Conservation (phyloP, 257 asterid genomes). For the Forsythia suspensa region DNA sequence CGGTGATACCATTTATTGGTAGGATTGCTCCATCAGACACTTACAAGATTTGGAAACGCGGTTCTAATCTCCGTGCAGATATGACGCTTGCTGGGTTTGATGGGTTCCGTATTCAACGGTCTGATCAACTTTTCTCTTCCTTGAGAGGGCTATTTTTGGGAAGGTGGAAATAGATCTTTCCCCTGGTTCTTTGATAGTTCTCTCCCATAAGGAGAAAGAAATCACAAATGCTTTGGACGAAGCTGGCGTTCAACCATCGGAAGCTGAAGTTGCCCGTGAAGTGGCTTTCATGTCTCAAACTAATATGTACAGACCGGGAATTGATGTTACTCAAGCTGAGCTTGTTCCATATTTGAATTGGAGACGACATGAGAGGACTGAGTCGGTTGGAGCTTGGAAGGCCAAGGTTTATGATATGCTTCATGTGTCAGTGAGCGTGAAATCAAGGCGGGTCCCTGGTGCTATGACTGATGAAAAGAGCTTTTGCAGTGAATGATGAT, state of each 20-base stretch:
- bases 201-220: constrained; percentile 91
- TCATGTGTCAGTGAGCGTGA: constrained; percentile 91
- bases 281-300: constrained; percentile 99
- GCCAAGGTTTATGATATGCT: constrained; percentile 94
- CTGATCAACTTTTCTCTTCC: constrained; percentile 96
- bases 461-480: constrained; percentile 98
- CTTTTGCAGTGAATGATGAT: constrained; percentile 80
- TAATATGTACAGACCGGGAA: constrained; percentile 98
- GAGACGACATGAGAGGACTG: constrained; percentile 96
- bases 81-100: constrained; percentile 99
- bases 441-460: constrained; percentile 98
- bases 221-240: constrained; percentile 94
- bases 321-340: constrained; percentile 97
- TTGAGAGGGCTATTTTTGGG: constrained; percentile 80
- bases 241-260: constrained; percentile 93
- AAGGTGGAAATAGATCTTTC: constrained; percentile 60
- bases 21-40: constrained; percentile 99
- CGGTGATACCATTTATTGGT: constrained; percentile 94
- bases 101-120: constrained; percentile 92
- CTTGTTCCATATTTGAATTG: constrained; percentile 89
- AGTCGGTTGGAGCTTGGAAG: constrained; percentile 94
- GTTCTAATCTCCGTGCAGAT: constrained; percentile 97
- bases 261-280: constrained; percentile 94
- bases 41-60: constrained; percentile 93
- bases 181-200: constrained; percentile 93